A percentile compares a stretch with the other conserved stretches of the same genome.
Conservation (phyloP, 768 basidiomycete species). For the Boletus coccyginus region DNA sequence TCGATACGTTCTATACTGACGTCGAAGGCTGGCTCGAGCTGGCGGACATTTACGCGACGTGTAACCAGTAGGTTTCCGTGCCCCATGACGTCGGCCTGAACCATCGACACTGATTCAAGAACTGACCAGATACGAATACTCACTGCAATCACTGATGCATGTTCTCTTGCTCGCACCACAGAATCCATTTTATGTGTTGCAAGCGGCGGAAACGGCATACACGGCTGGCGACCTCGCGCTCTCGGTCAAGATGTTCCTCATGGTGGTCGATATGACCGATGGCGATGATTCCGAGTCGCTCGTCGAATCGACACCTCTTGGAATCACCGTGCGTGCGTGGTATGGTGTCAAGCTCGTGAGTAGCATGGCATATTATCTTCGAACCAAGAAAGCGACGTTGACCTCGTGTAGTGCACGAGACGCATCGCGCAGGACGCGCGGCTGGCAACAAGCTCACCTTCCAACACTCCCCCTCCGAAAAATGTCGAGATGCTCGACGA, state of each 20-base stretch:
- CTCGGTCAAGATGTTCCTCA: slow-evolving; percentile 76
- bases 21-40: slow-evolving; percentile 87
- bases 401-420: slow-evolving; percentile 50
- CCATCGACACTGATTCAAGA: background rate
- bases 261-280: slow-evolving; percentile 77
- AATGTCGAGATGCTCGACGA: slow-evolving; percentile 61
- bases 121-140: slow-evolving; percentile 57
- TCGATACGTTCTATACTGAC: slow-evolving; percentile 89
- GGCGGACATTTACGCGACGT: slow-evolving; percentile 72
- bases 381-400: background rate
- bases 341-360: slow-evolving; percentile 78
- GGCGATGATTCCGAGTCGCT: slow-evolving; percentile 48
- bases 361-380: slow-evolving; percentile 2
- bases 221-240: slow-evolving; percentile 72
- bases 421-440: slow-evolving; percentile 46
- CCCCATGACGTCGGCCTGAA: background rate
- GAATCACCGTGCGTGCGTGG: slow-evolving; percentile 72
- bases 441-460: slow-evolving; percentile 45
- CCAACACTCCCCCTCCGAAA: slow-evolving; percentile 54
- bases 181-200: slow-evolving; percentile 81
- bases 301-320: slow-evolving; percentile 48
- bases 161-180: slow-evolving; percentile 80
- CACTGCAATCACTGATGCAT: slow-evolving; percentile 78
- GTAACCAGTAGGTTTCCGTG: slow-evolving; percentile 59
- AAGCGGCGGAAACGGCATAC: slow-evolving; percentile 86